Percentiles rank a stretch among this genome's conserved stretches.
These are phyloP conservation scores for Phytophthora palmivora DNA, from an alignment of 352 stramenopile species.

Conservation along the genomic window DNA sequence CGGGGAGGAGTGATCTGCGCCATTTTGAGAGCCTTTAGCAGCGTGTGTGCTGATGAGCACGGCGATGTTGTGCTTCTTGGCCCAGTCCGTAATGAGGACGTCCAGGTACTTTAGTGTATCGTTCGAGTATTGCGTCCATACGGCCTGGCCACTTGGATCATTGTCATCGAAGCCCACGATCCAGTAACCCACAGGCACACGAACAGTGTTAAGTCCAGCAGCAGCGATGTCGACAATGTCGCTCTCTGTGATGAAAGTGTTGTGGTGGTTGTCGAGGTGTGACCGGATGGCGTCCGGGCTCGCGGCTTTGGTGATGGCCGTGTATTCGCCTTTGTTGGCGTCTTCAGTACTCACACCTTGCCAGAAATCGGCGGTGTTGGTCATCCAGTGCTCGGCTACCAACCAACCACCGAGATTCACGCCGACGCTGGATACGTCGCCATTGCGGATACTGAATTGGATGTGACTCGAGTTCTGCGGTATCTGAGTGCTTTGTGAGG, in stretches of 20 bases:
- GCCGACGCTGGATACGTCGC: constrained; percentile 50
- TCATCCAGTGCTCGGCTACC: constrained; percentile 86
- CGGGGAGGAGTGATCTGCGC: constrained; percentile 74
- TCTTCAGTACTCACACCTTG: constrained; percentile 44
- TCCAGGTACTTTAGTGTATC: constrained; percentile 59
- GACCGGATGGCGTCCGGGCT: constrained; percentile 42
- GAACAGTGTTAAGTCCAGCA: constrained; percentile 77
- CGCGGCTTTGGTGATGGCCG: constrained; percentile 53
- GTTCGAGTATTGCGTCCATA: constrained; percentile 54
- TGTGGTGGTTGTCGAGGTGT: constrained; percentile 59
- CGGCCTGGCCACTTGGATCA: constrained; percentile 39
- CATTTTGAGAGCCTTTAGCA: constrained; percentile 82
- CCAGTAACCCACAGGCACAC: constrained; percentile 84
- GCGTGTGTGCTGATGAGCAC: constrained; percentile 77
- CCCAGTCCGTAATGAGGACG: constrained; percentile 49
- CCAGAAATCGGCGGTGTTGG: constrained; percentile 58
- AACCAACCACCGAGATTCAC: constrained; percentile 83
- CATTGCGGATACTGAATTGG: constrained; percentile 66
- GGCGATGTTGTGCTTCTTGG: constrained; percentile 51
- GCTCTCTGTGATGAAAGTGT: constrained; percentile 73
- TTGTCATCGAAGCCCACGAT: constrained; percentile 72
- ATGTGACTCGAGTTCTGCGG: constrained; percentile 46
- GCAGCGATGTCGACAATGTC: constrained; percentile 67
- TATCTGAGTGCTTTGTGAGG: constrained; percentile 6
- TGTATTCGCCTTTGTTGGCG: constrained; percentile 61